Evolutionary conservation across 2,329 filamentous ascomycete genomes (phyloP).

Genomic region (Trichoderma koningiopsis): DNA sequence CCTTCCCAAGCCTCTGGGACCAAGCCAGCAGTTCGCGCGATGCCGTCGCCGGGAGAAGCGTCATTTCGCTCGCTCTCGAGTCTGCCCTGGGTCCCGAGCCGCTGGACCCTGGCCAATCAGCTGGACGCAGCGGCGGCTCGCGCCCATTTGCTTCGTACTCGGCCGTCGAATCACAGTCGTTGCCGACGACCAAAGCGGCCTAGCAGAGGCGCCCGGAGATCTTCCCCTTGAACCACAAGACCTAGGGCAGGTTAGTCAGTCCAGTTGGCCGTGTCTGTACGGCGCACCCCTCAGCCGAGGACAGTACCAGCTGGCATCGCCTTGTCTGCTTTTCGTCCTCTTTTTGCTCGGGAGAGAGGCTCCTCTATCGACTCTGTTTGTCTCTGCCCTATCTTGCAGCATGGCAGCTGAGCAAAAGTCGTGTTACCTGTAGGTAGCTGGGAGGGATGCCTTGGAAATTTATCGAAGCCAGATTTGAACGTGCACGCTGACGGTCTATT

Average conservation of each 20-base stretch:
- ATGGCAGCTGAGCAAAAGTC: background rate
- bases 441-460: background rate
- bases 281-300: constrained; percentile 13
- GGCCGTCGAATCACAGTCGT: constrained; percentile 26
- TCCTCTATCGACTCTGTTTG: background rate
- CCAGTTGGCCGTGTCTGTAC: constrained; percentile 9
- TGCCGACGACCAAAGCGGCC: constrained; percentile 27
- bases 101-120: constrained; percentile 23
- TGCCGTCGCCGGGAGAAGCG: background rate
- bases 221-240: constrained; percentile 25
- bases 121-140: constrained; percentile 14
- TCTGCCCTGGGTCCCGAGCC: constrained; percentile 16
- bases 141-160: constrained; percentile 10
- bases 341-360: background rate
- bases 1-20: constrained; percentile 21
- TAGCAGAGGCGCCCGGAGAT: constrained; percentile 29
- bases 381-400: background rate
- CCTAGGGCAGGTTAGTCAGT: constrained; percentile 6
- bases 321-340: background rate
- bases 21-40: constrained; percentile 18
- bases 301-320: background rate
- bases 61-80: constrained; percentile 8
- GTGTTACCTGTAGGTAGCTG: background rate
- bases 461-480: background rate
- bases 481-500: background rate